phyloP scores from a whole-genome alignment of 768 basidiomycete genomes.

The Mrakia gelida region DNA sequence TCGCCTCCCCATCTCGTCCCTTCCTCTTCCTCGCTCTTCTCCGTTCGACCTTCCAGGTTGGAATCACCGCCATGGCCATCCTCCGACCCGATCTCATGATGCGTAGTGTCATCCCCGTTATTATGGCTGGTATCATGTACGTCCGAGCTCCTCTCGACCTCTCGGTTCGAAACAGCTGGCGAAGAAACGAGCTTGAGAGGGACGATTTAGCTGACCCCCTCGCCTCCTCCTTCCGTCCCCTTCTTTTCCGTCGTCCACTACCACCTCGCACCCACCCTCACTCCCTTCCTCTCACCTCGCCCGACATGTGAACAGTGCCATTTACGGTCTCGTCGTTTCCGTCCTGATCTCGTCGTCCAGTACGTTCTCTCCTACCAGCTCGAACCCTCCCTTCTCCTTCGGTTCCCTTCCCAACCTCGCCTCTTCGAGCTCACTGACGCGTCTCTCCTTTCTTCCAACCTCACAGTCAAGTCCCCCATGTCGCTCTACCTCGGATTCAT shows the following conservation, averaged over 20 bases:
- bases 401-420: background rate
- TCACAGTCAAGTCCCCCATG: conserved; percentile 67
- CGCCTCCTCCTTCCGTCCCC: background rate
- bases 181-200: background rate
- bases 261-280: no score
- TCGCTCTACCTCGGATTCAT: conserved; percentile 89
- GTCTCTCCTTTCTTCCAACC: background rate
- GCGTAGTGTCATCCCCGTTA: conserved; percentile 85
- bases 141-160: background rate
- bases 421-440: background rate
- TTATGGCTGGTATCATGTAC: conserved; percentile 92
- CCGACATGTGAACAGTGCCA: conserved; percentile 41
- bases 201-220: background rate
- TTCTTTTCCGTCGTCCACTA: background rate
- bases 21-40: conserved; percentile 3
- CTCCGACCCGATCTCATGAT: conserved; percentile 81
- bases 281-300: no score
- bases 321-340: conserved; percentile 98
- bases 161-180: background rate
- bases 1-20: conserved; percentile 34
- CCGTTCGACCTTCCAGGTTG: conserved; percentile 44
- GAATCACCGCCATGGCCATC: conserved; percentile 96
- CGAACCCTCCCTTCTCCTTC: background rate
- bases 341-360: conserved; percentile 85
- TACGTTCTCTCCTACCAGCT: conserved; percentile 50